These are phyloP conservation scores for Populus davidiana DNA, from an alignment of 345 rosid species.

Conservation along the genomic window DNA sequence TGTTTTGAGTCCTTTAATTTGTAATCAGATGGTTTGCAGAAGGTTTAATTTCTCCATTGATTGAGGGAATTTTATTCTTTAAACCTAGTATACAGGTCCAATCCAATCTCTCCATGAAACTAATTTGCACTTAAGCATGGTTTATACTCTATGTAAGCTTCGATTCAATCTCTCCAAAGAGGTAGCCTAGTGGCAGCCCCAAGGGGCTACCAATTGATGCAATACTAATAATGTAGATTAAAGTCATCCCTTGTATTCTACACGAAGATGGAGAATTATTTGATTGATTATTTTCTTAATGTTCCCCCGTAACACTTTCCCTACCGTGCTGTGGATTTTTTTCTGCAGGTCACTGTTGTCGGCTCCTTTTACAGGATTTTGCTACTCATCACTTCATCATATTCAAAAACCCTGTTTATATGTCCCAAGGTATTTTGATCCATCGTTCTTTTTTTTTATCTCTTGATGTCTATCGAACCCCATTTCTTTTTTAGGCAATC, in stretches of 20 bases:
- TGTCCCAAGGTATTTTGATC: conserved; percentile 13
- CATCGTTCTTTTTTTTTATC: conserved; percentile 1
- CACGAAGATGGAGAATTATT: neutral
- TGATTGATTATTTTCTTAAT: neutral
- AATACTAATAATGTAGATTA: neutral
- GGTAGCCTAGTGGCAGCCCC: neutral
- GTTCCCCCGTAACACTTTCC: neutral
- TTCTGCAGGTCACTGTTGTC: conserved; percentile 11
- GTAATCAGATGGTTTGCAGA: neutral
- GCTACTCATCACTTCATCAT: conserved; percentile 1
- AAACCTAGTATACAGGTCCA: neutral
- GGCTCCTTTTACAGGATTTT: conserved; percentile 1
- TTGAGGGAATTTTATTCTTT: conserved; percentile 1
- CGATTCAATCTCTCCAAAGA: neutral
- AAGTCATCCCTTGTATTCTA: neutral
- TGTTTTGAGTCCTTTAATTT: neutral
- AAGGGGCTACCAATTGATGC: neutral
- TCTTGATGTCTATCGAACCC: neutral
- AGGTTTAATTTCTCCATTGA: neutral
- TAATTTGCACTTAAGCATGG: too few relatives aligned
- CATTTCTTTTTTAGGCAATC: too few relatives aligned
- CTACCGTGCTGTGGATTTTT: conserved; percentile 10
- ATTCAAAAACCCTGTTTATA: neutral
- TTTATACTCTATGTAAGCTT: neutral
- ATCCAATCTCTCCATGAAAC: too few relatives aligned